Evolutionary conservation across 768 basidiomycete species (phyloP), one percentile per base, ranked within the genome.

Genomic region (Termitomyces sp.): DNA sequence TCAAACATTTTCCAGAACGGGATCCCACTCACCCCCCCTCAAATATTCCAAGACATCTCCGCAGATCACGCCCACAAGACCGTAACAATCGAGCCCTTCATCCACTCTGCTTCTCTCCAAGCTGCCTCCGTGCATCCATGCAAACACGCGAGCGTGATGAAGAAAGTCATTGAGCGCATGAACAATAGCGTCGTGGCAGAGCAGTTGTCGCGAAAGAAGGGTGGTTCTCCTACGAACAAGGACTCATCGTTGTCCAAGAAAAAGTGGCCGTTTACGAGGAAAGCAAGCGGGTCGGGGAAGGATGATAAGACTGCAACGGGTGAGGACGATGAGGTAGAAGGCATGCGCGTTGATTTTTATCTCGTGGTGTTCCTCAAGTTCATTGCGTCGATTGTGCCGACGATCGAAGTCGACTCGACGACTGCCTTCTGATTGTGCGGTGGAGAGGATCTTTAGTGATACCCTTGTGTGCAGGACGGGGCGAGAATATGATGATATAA

Each of bases 151-250:
- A 92, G 88, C 70, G 97, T 99, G 56, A 99, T 99, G 97, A 98
- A 97, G 82, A 98, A 98, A 70, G 93, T 98, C 59, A 98, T 98
- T 67, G 96, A 98, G 71, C 83, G 96, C 56, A 98, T 98, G 94
- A 97, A 98, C 72, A 84, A 82, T 62, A 85, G 85, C 59, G 88
- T 94, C 27, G 80, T 89, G 54, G 91, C 87, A 58, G 86, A 91
- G 68, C 91, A 94, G 69, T 80, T 91, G 19, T 84, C 86, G 16
- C 79, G 83, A 58, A 81, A 82, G 60, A 84, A 83, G 64, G 66
- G 74, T 1, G 60, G 68, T 23, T 51, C 70, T 17, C 61, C 67
- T 21, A 58, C 69, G 21, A 70, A 69, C 56, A 75, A 68, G 52
- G 82, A 82, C 63, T 79, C 83, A 16, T 30, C 52, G 32, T 52